A percentile compares a stretch with the other conserved stretches of the same genome.
These are phyloP conservation scores for Geotrichum histeridarum DNA, from an alignment of 1,139 yeast species.

Conservation along the genomic window DNA sequence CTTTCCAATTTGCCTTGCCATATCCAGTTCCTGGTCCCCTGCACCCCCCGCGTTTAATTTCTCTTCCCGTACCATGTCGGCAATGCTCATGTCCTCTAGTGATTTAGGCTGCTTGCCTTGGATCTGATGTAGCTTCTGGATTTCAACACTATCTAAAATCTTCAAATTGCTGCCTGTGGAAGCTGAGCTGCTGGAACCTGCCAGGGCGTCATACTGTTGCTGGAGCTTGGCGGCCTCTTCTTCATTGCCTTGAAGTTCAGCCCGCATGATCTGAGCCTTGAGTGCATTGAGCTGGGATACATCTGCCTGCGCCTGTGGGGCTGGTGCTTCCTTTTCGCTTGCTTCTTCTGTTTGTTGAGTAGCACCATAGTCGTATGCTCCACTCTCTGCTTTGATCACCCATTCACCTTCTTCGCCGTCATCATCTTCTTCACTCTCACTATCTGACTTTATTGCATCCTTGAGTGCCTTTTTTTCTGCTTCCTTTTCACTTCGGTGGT, in stretches of 20 bases:
- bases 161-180: background rate
- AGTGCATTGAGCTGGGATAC: slow-evolving; percentile 33
- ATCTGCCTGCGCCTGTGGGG: background rate
- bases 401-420: slow-evolving; percentile 28
- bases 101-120: background rate
- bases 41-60: slow-evolving; percentile 28
- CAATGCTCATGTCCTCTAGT: slow-evolving; percentile 36
- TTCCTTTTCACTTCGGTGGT: background rate
- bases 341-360: background rate
- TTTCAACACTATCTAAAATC: slow-evolving; percentile 18
- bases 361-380: slow-evolving; percentile 10
- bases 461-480: background rate
- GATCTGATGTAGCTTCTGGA: slow-evolving; percentile 9
- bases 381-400: slow-evolving; percentile 28
- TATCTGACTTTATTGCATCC: slow-evolving; percentile 10
- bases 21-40: slow-evolving; percentile 27
- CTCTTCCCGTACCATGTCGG: slow-evolving; percentile 42
- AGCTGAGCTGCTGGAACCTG: background rate
- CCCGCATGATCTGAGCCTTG: slow-evolving; percentile 38
- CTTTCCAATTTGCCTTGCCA: slow-evolving; percentile 36
- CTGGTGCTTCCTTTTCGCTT: slow-evolving; percentile 12
- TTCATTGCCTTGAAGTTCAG: slow-evolving; percentile 34
- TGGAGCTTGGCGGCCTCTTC: slow-evolving; percentile 31
- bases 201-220: slow-evolving; percentile 27
- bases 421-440: background rate